These are phyloP conservation scores for Microdochium paspali DNA, from an alignment of 2,329 filamentous ascomycete species.

Conservation along the genomic window DNA sequence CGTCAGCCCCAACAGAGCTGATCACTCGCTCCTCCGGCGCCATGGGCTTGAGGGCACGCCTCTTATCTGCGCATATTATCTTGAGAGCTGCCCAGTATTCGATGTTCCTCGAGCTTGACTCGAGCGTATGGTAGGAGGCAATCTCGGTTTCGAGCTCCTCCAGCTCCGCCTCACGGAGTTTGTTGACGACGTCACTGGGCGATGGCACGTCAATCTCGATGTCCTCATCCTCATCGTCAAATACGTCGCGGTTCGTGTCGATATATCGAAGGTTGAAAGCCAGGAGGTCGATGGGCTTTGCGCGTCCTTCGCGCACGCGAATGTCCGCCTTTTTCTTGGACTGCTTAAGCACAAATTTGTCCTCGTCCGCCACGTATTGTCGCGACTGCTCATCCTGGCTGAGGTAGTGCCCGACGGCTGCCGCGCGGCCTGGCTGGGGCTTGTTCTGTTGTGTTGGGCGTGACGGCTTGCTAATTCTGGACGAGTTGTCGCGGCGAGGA, in stretches of 20 bases:
- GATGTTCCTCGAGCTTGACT: slow-evolving; percentile 66
- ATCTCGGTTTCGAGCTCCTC: slow-evolving; percentile 76
- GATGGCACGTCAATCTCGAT: slow-evolving; percentile 65
- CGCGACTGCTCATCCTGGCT: slow-evolving; percentile 70
- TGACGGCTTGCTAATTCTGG: neutral
- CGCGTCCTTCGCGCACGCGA: slow-evolving; percentile 80
- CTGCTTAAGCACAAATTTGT: slow-evolving; percentile 91
- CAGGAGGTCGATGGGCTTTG: slow-evolving; percentile 87
- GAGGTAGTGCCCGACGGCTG: slow-evolving; percentile 29
- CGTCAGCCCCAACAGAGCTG: slow-evolving; percentile 74
- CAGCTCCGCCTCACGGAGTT: slow-evolving; percentile 57
- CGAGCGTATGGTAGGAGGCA: slow-evolving; percentile 66
- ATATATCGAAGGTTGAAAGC: slow-evolving; percentile 85
- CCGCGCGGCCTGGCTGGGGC: neutral
- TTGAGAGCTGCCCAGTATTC: slow-evolving; percentile 93
- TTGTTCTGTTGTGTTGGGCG: neutral
- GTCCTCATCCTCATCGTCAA: slow-evolving; percentile 77
- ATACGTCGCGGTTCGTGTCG: slow-evolving; percentile 72
- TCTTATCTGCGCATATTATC: slow-evolving; percentile 70
- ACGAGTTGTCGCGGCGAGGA: neutral
- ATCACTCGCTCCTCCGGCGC: slow-evolving; percentile 63
- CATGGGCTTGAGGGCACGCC: slow-evolving; percentile 53
- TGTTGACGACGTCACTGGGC: slow-evolving; percentile 72
- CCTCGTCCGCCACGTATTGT: slow-evolving; percentile 87
- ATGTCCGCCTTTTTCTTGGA: slow-evolving; percentile 98